A percentile compares a stretch with the other conserved stretches of the same genome.
Evolutionary conservation across 169 alveolate genomes (phyloP).

Genomic region (Babesia sp.): DNA sequence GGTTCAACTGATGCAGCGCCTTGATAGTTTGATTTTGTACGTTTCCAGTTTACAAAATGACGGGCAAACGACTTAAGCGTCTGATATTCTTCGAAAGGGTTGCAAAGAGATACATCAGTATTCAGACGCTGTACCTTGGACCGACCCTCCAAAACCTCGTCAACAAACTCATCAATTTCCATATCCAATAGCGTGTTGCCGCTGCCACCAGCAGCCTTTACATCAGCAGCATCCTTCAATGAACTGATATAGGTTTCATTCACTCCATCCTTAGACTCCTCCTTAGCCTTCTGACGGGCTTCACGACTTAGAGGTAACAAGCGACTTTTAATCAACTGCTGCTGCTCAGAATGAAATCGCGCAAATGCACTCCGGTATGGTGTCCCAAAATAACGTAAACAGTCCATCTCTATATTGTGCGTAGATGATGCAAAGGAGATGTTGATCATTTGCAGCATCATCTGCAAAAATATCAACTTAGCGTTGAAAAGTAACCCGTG

Average conservation of each 20-base stretch:
- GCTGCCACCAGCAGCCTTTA: background rate
- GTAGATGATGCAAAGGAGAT: slow-evolving; percentile 24
- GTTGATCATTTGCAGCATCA: slow-evolving; percentile 51
- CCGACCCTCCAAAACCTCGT: slow-evolving; percentile 59
- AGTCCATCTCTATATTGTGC: slow-evolving; percentile 46
- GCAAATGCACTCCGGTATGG: slow-evolving; percentile 32
- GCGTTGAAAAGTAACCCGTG: slow-evolving; percentile 10
- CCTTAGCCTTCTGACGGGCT: slow-evolving; percentile 26
- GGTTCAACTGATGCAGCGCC: background rate
- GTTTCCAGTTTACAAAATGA: slow-evolving; percentile 54
- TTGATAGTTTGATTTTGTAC: background rate
- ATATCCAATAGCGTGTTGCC: slow-evolving; percentile 9
- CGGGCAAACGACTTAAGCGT: slow-evolving; percentile 54
- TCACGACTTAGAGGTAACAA: slow-evolving; percentile 46
- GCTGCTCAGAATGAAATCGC: slow-evolving; percentile 30
- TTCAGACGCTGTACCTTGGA: slow-evolving; percentile 8
- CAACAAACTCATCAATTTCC: slow-evolving; percentile 54
- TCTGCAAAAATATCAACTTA: slow-evolving; percentile 31
- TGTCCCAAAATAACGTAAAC: slow-evolving; percentile 12
- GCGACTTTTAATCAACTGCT: slow-evolving; percentile 16
- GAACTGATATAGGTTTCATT: slow-evolving; percentile 22
- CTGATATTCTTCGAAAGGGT: slow-evolving; percentile 54
- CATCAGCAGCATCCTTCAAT: slow-evolving; percentile 15
- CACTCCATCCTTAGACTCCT: slow-evolving; percentile 3
- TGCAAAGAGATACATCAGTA: slow-evolving; percentile 20